phyloP scores from a whole-genome alignment of 345 rosid species.

The Ceriops decandra region DNA sequence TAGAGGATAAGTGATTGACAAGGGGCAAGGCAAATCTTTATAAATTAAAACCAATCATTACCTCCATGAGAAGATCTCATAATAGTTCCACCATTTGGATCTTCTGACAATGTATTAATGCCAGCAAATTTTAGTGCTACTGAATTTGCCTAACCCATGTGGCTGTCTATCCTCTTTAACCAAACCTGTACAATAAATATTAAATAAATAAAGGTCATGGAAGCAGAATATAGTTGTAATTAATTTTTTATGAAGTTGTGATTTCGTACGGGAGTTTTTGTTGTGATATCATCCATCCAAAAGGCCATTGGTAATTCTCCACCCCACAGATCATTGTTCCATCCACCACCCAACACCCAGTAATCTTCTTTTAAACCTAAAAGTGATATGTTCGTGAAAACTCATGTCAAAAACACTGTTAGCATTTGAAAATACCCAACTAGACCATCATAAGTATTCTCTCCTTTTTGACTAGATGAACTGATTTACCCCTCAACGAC shows the following conservation, averaged over 20 bases:
- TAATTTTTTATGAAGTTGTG: neutral
- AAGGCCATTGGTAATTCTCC: constrained; percentile 76
- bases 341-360: constrained; percentile 89
- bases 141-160: constrained; percentile 90
- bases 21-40: neutral
- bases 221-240: neutral
- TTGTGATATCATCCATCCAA: constrained; percentile 77
- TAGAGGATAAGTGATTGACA: too few species aligned
- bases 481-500: neutral
- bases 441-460: neutral
- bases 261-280: constrained; percentile 65
- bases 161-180: constrained; percentile 87
- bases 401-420: constrained; percentile 3
- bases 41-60: constrained; percentile 21
- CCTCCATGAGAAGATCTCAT: constrained; percentile 57
- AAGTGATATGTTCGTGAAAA: neutral
- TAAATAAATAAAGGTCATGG: neutral
- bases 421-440: neutral
- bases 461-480: too few species aligned
- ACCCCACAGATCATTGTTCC: constrained; percentile 98
- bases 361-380: constrained; percentile 57
- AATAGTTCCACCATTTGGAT: constrained; percentile 75
- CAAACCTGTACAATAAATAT: constrained; percentile 52
- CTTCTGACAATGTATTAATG: constrained; percentile 45
- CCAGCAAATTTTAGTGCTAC: constrained; percentile 64